These are phyloP conservation scores for Begonia masoniana DNA, from an alignment of 306 rosid genomes.

Conservation along the genomic window DNA sequence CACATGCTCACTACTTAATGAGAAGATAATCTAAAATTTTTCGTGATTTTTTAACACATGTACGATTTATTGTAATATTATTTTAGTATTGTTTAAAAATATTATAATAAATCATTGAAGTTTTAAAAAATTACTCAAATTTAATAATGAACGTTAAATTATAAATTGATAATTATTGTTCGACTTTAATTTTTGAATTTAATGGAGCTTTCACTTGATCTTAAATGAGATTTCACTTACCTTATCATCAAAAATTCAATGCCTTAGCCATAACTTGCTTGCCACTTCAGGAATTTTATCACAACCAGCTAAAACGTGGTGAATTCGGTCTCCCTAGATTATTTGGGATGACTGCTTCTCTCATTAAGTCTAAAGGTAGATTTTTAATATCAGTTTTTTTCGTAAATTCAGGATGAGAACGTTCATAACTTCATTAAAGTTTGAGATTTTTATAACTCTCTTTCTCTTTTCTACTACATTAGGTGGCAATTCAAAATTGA, in stretches of 20 bases:
- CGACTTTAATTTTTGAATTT: background rate
- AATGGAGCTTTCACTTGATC: background rate
- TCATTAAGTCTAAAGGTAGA: conserved; percentile 71
- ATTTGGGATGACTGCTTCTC: conserved; percentile 93
- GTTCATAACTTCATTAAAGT: background rate
- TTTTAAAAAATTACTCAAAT: too few relatives aligned
- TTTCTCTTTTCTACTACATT: conserved; percentile 7
- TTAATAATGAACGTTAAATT: background rate
- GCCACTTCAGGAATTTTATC: conserved; percentile 67
- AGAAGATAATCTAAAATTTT: too few relatives aligned
- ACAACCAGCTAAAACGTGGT: conserved; percentile 23
- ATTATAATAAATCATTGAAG: too few relatives aligned
- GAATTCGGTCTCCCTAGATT: conserved; percentile 49
- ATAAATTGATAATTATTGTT: background rate
- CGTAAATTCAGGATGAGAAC: background rate
- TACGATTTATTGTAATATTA: too few relatives aligned
- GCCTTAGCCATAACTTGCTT: background rate
- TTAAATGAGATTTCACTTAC: background rate
- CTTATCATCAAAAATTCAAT: background rate
- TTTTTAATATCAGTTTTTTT: background rate
- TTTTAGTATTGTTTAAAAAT: too few relatives aligned
- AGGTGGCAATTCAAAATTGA: conserved; percentile 36
- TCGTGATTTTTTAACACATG: too few relatives aligned
- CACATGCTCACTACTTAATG: too few relatives aligned
- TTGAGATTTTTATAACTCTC: background rate